Percentiles rank a stretch among this genome's conserved stretches.
These are phyloP conservation scores for Solanum commersonii DNA, from an alignment of 257 asterid genomes.

Conservation along the genomic window DNA sequence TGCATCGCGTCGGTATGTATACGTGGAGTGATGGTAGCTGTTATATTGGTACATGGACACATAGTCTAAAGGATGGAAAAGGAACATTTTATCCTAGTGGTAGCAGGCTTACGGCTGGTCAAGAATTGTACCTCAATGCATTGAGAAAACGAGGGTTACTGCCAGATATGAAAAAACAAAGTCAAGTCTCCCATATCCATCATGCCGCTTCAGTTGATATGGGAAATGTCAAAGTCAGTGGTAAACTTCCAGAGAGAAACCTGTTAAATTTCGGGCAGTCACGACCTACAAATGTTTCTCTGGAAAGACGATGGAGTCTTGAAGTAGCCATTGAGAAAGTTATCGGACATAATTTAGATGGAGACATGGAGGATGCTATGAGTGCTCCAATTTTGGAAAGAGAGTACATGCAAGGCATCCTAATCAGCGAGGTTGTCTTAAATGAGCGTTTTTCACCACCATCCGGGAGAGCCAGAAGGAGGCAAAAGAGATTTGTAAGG, in stretches of 20 bases:
- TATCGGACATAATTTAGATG: slow-evolving; percentile 53
- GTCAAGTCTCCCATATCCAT: slow-evolving; percentile 67
- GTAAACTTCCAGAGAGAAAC: slow-evolving; percentile 40
- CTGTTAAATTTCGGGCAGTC: slow-evolving; percentile 51
- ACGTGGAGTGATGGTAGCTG: slow-evolving; percentile 81
- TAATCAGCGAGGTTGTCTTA: slow-evolving; percentile 72
- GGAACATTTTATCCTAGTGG: slow-evolving; percentile 91
- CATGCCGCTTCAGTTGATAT: slow-evolving; percentile 46
- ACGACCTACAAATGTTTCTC: slow-evolving; percentile 37
- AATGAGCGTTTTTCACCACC: slow-evolving; percentile 66
- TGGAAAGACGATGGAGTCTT: slow-evolving; percentile 90
- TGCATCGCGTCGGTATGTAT: slow-evolving; percentile 87
- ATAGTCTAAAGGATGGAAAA: slow-evolving; percentile 88
- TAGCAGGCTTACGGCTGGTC: slow-evolving; percentile 49
- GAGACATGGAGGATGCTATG: slow-evolving; percentile 37
- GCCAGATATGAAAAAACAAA: slow-evolving; percentile 68
- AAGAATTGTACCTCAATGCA: slow-evolving; percentile 69
- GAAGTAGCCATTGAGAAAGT: slow-evolving; percentile 88
- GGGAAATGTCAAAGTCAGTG: slow-evolving; percentile 39
- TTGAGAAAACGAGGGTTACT: slow-evolving; percentile 76
- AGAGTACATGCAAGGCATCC: slow-evolving; percentile 95
- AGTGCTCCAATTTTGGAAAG: slow-evolving; percentile 72
- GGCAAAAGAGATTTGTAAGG: slow-evolving; percentile 56
- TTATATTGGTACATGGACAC: slow-evolving; percentile 87
- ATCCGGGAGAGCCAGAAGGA: slow-evolving; percentile 55